A percentile compares a stretch with the other conserved stretches of the same genome.
Evolutionary conservation across 2,329 filamentous ascomycete species (phyloP).

Genomic region (Sclerotinia minor): DNA sequence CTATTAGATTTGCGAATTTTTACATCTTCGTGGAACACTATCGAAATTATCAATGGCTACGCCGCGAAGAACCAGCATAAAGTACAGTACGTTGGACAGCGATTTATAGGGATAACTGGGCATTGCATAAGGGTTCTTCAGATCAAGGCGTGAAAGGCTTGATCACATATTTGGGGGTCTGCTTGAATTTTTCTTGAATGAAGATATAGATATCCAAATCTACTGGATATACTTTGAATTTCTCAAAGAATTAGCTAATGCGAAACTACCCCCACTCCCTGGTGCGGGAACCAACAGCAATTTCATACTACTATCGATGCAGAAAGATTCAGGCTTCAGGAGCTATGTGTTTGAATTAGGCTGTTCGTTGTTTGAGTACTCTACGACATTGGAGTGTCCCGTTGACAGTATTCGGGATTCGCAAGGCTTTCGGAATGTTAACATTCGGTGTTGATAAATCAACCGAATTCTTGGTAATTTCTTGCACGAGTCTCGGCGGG

Average conservation of each 20-base stretch:
- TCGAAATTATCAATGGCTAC: not conserved
- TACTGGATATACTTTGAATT: not conserved
- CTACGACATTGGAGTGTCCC: not conserved
- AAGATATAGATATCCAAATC: not conserved
- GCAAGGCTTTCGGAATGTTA: conserved; percentile 9
- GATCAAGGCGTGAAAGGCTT: not conserved
- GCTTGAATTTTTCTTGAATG: not conserved
- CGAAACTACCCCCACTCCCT: not conserved
- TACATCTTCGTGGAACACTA: not conserved
- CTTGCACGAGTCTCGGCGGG: not conserved
- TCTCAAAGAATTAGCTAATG: not conserved
- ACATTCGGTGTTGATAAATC: not conserved
- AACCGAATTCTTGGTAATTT: not conserved
- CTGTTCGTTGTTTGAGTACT: not conserved
- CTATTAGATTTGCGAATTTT: not conserved
- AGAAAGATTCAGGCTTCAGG: not conserved
- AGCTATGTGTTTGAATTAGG: not conserved
- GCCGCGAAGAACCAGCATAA: not conserved
- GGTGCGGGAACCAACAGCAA: not conserved
- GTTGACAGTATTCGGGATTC: not conserved
- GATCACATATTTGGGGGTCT: not conserved
- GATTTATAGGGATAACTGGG: no score
- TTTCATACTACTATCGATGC: not conserved
- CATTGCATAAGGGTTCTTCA: not conserved
- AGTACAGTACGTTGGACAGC: not conserved